Evolutionary conservation across 1,284 basidiomycete genomes (phyloP).

Genomic region (Ustilago hordei): DNA sequence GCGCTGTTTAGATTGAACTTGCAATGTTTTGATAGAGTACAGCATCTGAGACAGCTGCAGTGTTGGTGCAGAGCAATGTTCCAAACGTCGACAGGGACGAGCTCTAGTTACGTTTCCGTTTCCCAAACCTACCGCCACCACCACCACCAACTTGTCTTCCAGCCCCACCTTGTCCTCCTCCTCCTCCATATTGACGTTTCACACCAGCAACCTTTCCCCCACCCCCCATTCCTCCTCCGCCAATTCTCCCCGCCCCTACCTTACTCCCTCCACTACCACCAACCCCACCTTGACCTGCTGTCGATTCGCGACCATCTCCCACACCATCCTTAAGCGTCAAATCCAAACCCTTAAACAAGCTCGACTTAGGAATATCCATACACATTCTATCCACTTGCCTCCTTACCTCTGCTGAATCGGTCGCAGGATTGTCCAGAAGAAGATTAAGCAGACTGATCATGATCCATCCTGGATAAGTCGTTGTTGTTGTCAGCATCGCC

Average conservation of each 20-base stretch:
- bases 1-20: background rate
- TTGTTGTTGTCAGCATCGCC: conserved; percentile 1
- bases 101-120: conserved; percentile 19
- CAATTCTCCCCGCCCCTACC: background rate
- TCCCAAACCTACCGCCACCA: background rate
- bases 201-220: background rate
- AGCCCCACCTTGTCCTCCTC: background rate
- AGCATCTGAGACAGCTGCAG: too few relatives aligned
- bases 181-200: background rate
- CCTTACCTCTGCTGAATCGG: background rate
- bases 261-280: background rate
- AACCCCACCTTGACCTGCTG: background rate
- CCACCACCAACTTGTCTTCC: background rate
- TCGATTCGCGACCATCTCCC: conserved; percentile 10
- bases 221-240: too few relatives aligned
- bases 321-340: conserved; percentile 30
- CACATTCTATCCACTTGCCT: conserved; percentile 14
- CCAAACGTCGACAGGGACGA: background rate
- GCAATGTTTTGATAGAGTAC: too few relatives aligned
- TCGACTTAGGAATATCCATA: conserved; percentile 25
- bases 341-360: conserved; percentile 25
- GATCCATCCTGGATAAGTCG: conserved; percentile 20
- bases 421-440: background rate
- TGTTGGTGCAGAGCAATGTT: background rate
- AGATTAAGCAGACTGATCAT: conserved; percentile 29